phyloP scores from a whole-genome alignment of 2,329 filamentous ascomycete species.

The Penicillium fuscoglaucum region DNA sequence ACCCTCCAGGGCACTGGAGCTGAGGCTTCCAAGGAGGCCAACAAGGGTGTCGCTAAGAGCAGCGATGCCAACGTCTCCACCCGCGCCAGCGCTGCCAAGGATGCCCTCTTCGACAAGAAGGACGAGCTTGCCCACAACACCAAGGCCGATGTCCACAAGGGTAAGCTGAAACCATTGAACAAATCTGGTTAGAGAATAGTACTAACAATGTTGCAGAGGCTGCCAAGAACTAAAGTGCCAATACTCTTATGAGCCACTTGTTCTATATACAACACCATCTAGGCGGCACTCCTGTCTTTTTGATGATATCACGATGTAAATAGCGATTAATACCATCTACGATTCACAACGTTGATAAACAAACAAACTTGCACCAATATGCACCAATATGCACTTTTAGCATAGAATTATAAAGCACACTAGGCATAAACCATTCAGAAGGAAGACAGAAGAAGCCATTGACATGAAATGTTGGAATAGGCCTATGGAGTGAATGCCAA shows the following conservation, averaged over 20 bases:
- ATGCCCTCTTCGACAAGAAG: constrained; percentile 55
- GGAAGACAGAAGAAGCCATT: neutral
- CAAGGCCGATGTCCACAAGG: constrained; percentile 29
- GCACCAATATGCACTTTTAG: neutral
- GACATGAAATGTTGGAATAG: neutral
- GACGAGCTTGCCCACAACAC: constrained; percentile 54
- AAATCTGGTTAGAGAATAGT: neutral
- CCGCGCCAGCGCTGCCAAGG: constrained; percentile 56
- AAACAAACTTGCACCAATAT: neutral
- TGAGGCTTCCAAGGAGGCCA: constrained; percentile 65
- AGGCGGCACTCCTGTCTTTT: neutral
- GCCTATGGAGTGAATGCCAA: neutral
- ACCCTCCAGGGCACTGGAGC: constrained; percentile 58
- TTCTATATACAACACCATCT: neutral
- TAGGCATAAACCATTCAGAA: neutral
- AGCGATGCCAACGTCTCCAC: constrained; percentile 53
- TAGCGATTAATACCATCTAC: constrained; percentile 7
- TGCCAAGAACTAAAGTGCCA: constrained; percentile 15
- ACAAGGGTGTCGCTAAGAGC: constrained; percentile 69
- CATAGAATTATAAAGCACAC: neutral
- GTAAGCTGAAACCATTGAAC: constrained; percentile 5
- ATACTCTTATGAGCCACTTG: neutral
- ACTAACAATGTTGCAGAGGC: constrained; percentile 12
- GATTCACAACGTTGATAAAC: neutral
- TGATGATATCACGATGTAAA: neutral